Evolutionary conservation across 169 alveolate species (phyloP).

Genomic region (Ichthyophthirius multifiliis): DNA sequence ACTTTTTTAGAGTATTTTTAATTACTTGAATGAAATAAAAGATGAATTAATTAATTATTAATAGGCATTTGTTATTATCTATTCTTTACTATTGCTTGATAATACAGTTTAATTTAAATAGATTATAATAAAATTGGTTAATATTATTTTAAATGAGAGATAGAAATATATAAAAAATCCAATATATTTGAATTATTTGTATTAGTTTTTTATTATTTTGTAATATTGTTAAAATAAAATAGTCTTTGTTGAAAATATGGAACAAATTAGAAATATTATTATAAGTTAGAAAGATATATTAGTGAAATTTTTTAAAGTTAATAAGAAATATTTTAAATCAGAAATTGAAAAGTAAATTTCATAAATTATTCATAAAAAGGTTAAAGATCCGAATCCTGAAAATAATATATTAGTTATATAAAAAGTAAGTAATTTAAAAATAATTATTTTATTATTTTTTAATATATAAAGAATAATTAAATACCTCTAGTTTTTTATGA

Average conservation of each 20-base stretch:
- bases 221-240: neutral
- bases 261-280: too few relatives aligned
- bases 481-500: neutral
- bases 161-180: neutral
- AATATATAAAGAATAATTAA: neutral
- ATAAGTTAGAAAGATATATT: neutral
- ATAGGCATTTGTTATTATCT: neutral
- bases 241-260: neutral
- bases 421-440: too few relatives aligned
- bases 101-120: neutral
- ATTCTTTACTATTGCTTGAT: neutral
- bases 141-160: neutral
- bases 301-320: neutral
- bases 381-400: too few relatives aligned
- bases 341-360: slow-evolving; percentile 15
- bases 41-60: too few relatives aligned
- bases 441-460: neutral
- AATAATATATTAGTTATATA: too few relatives aligned
- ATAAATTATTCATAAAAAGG: neutral
- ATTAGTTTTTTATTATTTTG: neutral
- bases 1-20: too few relatives aligned
- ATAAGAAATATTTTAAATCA: neutral
- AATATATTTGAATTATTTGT: neutral
- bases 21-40: too few relatives aligned
- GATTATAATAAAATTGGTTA: neutral